phyloP scores from a whole-genome alignment of 2,329 filamentous ascomycete species.

The Aspergillus nomiae region DNA sequence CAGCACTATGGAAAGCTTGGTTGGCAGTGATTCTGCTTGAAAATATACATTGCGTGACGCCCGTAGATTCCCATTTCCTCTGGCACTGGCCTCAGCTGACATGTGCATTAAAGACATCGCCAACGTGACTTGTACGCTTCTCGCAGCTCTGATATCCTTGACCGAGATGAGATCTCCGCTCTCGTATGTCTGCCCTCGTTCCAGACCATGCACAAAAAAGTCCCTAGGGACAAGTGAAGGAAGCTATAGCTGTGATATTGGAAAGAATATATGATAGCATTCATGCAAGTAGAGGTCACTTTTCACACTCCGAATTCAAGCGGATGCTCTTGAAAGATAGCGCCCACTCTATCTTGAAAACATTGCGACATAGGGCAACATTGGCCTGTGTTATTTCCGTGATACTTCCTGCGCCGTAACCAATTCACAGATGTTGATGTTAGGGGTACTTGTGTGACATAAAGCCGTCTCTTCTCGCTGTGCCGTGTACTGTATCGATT shows the following conservation, averaged over 20 bases:
- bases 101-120: not conserved
- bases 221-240: not conserved
- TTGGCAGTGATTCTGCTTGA: not conserved
- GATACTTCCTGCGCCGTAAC: not conserved
- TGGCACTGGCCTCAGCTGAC: not conserved
- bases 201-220: not conserved
- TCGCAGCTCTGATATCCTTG: not conserved
- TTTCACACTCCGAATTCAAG: not conserved
- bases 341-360: not conserved
- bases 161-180: not conserved
- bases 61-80: not conserved
- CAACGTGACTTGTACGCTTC: not conserved
- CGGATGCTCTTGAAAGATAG: not conserved
- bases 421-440: not conserved
- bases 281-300: not conserved
- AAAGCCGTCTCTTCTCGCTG: not conserved
- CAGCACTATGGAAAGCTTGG: not conserved
- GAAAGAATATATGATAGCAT: not conserved
- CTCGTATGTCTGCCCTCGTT: not conserved
- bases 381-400: not conserved
- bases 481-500: not conserved
- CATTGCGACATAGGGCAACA: not conserved
- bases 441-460: not conserved
- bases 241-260: not conserved
- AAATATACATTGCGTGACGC: not conserved